Evolutionary conservation across 441 rosid genomes (phyloP), one percentile per base, ranked within the genome.

Genomic region (Euphorbia celastroides): DNA sequence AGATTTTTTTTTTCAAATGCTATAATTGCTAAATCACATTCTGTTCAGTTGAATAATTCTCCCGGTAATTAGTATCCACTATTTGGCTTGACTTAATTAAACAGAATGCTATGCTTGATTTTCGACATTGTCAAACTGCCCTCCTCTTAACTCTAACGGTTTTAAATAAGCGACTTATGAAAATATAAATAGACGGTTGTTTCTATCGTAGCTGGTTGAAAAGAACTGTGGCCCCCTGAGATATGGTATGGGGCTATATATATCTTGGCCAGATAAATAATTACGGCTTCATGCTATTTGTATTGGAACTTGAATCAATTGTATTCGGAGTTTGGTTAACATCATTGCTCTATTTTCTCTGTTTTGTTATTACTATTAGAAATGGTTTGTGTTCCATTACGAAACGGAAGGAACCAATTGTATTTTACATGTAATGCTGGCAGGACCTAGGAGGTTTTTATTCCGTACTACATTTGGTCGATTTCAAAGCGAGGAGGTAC

Each of bases 361-460:
- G 6, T n/a, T 34, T 59, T 34, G 9, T 59, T 46, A 27, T 7
- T 17, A 62, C n/a, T n/a, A n/a, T n/a, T n/a, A n/a, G 30, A 62
- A 46, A 62, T 27, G 38, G 27, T 2, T 25, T 19, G 8, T 51
- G 13, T 1, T 20, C 13, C 4, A 19, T 50, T 8, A 20, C 42
- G n/a, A 16, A 64, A 48, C 48, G 27, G 54, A 25, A 28, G 25
- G 28, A 3, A 65, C 26, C 6, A 48, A 14, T 34, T 64, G 22
- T 23, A 68, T 59, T 72, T 70, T 62, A 73, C 66, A 64, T 41
- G 65, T 3, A 20, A 44, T 17, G 31, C 27, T 60, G 74, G 34
- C 84, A 93, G 98, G 94, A 20, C 96, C 98, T 19, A 82, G 97
- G 78, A 87, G 91, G 76, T 79, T 93, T 78, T 68, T 93, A 70